phyloP scores from a whole-genome alignment of 1,284 basidiomycete genomes.

The Papiliotrema laurentii region DNA sequence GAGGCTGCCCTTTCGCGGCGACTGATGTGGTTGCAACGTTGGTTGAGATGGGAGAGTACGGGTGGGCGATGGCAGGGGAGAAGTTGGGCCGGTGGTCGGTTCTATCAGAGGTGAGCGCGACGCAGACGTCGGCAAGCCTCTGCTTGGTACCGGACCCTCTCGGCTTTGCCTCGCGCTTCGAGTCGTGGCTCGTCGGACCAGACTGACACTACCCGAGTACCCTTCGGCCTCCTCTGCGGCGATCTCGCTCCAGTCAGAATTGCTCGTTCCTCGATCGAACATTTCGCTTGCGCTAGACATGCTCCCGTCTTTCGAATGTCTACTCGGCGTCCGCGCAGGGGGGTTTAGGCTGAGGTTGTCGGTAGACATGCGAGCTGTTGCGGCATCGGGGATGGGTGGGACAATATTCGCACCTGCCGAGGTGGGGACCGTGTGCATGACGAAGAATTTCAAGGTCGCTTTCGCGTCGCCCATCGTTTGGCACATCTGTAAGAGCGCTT shows the following conservation, averaged over 20 bases:
- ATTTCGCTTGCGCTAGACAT: slow-evolving; percentile 37
- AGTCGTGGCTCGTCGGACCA: neutral
- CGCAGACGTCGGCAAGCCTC: neutral
- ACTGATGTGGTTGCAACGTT: neutral
- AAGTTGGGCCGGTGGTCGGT: neutral
- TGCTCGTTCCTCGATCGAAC: slow-evolving; percentile 17
- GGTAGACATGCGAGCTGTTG: slow-evolving; percentile 27
- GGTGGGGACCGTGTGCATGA: slow-evolving; percentile 46
- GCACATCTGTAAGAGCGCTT: slow-evolving; percentile 67
- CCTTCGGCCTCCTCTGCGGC: slow-evolving; percentile 15
- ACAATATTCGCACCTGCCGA: slow-evolving; percentile 38
- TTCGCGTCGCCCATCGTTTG: slow-evolving; percentile 64
- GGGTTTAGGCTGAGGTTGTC: slow-evolving; percentile 15
- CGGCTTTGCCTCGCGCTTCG: neutral
- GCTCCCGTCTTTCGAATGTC: slow-evolving; percentile 41
- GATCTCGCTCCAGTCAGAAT: slow-evolving; percentile 26
- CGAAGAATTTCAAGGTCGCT: slow-evolving; percentile 74
- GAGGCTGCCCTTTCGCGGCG: neutral
- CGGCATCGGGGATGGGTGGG: slow-evolving; percentile 17
- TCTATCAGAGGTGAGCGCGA: neutral
- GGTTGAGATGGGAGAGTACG: neutral
- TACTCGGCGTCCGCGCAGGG: slow-evolving; percentile 19
- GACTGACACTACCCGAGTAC: neutral
- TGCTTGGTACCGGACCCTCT: neutral
- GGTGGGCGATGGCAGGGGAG: neutral